Base-by-base conservation (phyloP, 164 flowering plant species). In the Litsea cubeba region DNA sequence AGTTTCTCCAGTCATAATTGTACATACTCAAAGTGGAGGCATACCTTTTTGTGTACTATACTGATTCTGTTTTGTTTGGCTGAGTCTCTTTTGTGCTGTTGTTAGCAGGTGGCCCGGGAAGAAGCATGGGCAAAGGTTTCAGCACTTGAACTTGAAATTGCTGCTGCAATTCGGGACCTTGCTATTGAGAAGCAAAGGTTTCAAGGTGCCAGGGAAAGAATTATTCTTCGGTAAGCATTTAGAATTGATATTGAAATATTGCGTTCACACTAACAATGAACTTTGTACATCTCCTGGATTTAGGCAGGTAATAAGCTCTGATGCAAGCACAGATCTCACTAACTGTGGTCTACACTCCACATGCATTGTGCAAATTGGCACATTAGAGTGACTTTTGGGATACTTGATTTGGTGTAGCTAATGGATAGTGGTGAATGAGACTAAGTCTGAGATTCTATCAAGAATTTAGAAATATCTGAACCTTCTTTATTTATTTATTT, bases 41-140 rank as follows among this genome's bases (percentile, higher is more conserved):
- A 54, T 18, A 14, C 60, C 60, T 18, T 54, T 18, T 54, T n/a
- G 20, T 62, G 60, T 46, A 22, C 22, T 23, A 25, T 20, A 49
- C 18, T 74, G 71, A 15, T 20, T 11, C 51, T 15, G 60, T 70
- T 58, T 67, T 30, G 64, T 80, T 76, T 77, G 86, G 86, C 89
- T 88, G 91, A 90, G 84, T 76, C 73, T 76, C 78, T 69, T 78
- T 74, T 67, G 75, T 89, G 84, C 60, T 87, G 85, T 78, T 74
- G 91, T 81, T 94, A 94, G 99, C 99, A 96, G 99, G 90, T 92
- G 69, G 98, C 97, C 78, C 91, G 98, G 76, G 99, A 96, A 82
- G 99, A 94, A 83, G 99, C 99, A 69, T 94, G 99, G 97, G 94
- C 95, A 32, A 94, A 91, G 83, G 97, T 94, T 65, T 96, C 98